These are phyloP conservation scores for Penicillium coprophilum DNA, from an alignment of 495 filamentous ascomycete genomes.

Conservation along the genomic window DNA sequence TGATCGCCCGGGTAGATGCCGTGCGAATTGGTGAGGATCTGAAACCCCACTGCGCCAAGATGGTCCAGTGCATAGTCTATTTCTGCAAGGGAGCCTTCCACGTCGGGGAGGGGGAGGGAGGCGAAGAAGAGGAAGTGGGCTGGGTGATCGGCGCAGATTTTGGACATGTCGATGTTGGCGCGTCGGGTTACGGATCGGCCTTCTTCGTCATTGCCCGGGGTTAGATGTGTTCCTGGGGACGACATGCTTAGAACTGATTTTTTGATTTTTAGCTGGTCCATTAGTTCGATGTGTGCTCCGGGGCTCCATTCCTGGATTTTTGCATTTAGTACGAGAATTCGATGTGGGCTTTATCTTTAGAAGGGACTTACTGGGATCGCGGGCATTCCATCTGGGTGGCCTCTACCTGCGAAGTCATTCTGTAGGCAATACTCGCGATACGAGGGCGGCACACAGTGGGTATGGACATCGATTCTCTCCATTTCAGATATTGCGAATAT, in stretches of 20 bases:
- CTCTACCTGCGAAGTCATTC: constrained; percentile 32
- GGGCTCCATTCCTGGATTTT: constrained; percentile 39
- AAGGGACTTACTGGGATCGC: constrained; percentile 35
- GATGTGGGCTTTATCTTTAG: background rate
- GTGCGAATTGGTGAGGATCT: constrained; percentile 47
- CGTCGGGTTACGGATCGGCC: constrained; percentile 32
- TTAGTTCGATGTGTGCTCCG: constrained; percentile 45
- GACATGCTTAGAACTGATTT: constrained; percentile 54
- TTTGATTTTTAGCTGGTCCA: constrained; percentile 44
- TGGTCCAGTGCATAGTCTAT: constrained; percentile 41
- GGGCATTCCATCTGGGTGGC: constrained; percentile 50
- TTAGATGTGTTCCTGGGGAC: constrained; percentile 50
- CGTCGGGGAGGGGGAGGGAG: constrained; percentile 49
- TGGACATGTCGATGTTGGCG: constrained; percentile 42
- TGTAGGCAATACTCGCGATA: constrained; percentile 36
- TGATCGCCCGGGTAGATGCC: constrained; percentile 53
- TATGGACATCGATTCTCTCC: constrained; percentile 38
- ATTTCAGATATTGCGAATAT: constrained; percentile 6
- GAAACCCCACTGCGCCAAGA: constrained; percentile 48
- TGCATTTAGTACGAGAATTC: background rate
- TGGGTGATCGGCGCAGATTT: constrained; percentile 36
- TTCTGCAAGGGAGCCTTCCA: constrained; percentile 42
- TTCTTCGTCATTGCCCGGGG: constrained; percentile 32
- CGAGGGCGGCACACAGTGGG: constrained; percentile 35
- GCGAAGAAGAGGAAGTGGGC: constrained; percentile 50